A percentile compares a stretch with the other conserved stretches of the same genome.
phyloP scores from a whole-genome alignment of 2,329 filamentous ascomycete genomes.

The Mariannaea sp. region DNA sequence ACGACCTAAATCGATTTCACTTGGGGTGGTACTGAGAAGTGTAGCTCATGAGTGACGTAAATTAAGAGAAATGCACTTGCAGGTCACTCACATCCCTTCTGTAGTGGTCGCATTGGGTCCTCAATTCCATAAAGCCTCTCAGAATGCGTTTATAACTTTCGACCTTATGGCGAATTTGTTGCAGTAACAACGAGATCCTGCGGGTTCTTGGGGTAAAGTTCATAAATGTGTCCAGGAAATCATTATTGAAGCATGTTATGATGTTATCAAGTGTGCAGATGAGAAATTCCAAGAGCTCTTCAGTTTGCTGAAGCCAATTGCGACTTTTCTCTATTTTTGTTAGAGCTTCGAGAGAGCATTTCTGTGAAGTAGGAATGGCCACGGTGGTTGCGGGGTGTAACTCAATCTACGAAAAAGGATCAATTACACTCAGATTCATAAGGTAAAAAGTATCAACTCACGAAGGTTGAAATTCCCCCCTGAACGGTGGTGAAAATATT shows the following conservation, averaged over 20 bases:
- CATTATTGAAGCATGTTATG: not conserved
- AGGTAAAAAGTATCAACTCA: not conserved
- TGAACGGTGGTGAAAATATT: not conserved
- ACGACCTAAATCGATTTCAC: not conserved
- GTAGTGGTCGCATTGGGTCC: not conserved
- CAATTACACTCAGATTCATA: not conserved
- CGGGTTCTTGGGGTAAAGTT: not conserved
- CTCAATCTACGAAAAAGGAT: not conserved
- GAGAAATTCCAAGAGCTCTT: not conserved
- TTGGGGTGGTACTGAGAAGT: not conserved
- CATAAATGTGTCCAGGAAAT: not conserved
- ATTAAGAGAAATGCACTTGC: not conserved
- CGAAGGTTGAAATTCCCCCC: not conserved
- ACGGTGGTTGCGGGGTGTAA: not conserved
- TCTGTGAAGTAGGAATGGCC: not conserved
- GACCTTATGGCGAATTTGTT: not conserved
- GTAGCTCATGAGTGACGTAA: not conserved
- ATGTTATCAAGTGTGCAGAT: not conserved
- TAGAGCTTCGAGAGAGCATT: not conserved
- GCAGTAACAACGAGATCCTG: not conserved
- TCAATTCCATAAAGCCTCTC: not conserved
- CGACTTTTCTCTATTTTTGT: not conserved
- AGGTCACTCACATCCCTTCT: not conserved
- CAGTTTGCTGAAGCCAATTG: not conserved
- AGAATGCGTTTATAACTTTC: not conserved